Percentiles rank a stretch among this genome's conserved stretches.
phyloP scores from a whole-genome alignment of 2,329 filamentous ascomycete genomes.

The Hypoxylon sp. region DNA sequence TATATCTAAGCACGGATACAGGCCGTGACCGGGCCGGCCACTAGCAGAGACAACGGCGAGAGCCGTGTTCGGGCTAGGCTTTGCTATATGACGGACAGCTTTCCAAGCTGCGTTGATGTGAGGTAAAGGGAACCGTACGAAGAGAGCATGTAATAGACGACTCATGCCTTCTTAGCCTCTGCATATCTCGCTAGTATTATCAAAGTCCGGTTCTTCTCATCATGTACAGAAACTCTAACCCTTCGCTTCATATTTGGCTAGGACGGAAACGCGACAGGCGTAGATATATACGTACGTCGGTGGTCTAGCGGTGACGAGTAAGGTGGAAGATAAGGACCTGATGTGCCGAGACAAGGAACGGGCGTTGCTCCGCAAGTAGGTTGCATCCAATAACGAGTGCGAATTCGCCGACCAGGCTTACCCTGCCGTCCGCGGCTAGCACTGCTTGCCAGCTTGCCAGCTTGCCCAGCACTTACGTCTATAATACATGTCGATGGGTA shows the following conservation, averaged over 20 bases:
- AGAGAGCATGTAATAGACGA: too few relatives aligned
- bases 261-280: not conserved
- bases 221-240: too few relatives aligned
- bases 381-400: constrained; percentile 9
- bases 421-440: constrained; percentile 16
- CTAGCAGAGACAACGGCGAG: not conserved
- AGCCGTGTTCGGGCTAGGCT: not conserved
- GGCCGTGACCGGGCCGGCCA: constrained; percentile 1
- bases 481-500: constrained; percentile 7
- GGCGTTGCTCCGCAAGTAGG: constrained; percentile 2
- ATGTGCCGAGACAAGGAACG: not conserved
- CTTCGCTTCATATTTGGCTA: too few relatives aligned
- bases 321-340: not conserved
- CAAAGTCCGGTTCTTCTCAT: too few relatives aligned
- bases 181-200: too few relatives aligned
- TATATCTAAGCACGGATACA: not conserved
- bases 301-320: not conserved
- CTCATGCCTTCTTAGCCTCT: too few relatives aligned
- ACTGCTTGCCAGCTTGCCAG: not conserved
- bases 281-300: too few relatives aligned
- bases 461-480: constrained; percentile 9
- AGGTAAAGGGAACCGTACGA: too few relatives aligned
- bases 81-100: not conserved
- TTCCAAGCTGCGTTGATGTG: not conserved
- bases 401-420: not conserved